phyloP scores from a whole-genome alignment of 2,329 filamentous ascomycete species.

The Thermothelomyces thermophilus region DNA sequence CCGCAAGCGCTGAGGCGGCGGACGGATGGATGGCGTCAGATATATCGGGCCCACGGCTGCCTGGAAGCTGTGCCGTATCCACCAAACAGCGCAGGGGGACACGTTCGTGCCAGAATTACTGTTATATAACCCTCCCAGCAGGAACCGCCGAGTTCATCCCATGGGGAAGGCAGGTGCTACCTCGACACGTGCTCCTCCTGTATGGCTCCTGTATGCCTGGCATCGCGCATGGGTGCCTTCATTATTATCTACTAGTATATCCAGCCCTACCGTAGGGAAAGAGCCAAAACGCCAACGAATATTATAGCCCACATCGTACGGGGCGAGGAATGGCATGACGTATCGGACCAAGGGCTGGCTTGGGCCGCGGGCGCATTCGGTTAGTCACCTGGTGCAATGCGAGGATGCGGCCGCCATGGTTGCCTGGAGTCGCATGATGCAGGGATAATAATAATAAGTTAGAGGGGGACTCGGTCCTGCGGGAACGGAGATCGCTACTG shows the following conservation, averaged over 20 bases:
- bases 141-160: neutral
- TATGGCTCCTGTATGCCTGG: too few relatives aligned
- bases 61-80: neutral
- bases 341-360: neutral
- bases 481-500: conserved; percentile 8
- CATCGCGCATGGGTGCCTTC: too few relatives aligned
- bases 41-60: neutral
- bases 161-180: neutral
- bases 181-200: neutral
- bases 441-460: too few relatives aligned
- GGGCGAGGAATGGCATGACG: too few relatives aligned
- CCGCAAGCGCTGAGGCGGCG: neutral
- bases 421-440: neutral
- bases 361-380: neutral
- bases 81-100: neutral
- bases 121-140: too few relatives aligned
- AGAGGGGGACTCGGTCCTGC: conserved; percentile 11
- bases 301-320: too few relatives aligned
- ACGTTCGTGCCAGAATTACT: neutral
- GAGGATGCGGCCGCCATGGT: neutral
- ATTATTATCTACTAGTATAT: too few relatives aligned
- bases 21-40: neutral
- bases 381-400: conserved; percentile 4
- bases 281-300: too few relatives aligned
- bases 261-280: too few relatives aligned